phyloP scores from a whole-genome alignment of 1,139 yeast species.

The Groenewaldozyma sp. region DNA sequence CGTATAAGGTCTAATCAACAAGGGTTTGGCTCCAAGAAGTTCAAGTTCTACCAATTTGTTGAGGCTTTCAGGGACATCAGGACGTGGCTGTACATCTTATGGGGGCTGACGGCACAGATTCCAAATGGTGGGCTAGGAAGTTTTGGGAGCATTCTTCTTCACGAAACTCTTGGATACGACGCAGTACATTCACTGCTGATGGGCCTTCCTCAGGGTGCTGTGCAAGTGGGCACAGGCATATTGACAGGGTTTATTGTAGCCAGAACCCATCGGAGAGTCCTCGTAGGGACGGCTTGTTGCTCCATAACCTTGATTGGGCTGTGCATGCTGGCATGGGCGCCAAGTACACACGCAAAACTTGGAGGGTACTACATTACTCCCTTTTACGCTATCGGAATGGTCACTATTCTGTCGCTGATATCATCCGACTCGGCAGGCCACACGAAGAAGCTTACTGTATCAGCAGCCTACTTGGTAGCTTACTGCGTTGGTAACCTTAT shows the following conservation, averaged over 20 bases:
- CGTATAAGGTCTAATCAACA: slow-evolving; percentile 24
- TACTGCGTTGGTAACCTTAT: slow-evolving; percentile 49
- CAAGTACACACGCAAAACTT: neutral
- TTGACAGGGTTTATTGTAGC: slow-evolving; percentile 2
- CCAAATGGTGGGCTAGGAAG: slow-evolving; percentile 22
- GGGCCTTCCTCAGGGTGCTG: slow-evolving; percentile 33
- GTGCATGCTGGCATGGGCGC: slow-evolving; percentile 26
- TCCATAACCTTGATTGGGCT: neutral
- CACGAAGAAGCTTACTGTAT: slow-evolving; percentile 53
- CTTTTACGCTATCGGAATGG: slow-evolving; percentile 1
- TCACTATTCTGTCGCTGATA: slow-evolving; percentile 24
- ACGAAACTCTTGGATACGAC: slow-evolving; percentile 28
- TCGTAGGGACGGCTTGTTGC: slow-evolving; percentile 30
- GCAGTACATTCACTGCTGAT: slow-evolving; percentile 34
- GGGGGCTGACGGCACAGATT: slow-evolving; percentile 14
- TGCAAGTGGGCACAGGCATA: slow-evolving; percentile 1
- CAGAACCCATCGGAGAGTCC: slow-evolving; percentile 15
- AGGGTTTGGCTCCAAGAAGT: slow-evolving; percentile 44
- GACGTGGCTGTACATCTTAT: slow-evolving; percentile 36
- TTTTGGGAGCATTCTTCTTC: slow-evolving; percentile 10
- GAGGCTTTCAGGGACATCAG: slow-evolving; percentile 32
- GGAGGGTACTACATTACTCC: neutral
- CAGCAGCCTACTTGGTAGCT: slow-evolving; percentile 50
- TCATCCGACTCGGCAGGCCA: slow-evolving; percentile 55
- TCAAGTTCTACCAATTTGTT: slow-evolving; percentile 41